phyloP scores from a whole-genome alignment of 2,329 filamentous ascomycete species.

The Orbilia ellipsospora region DNA sequence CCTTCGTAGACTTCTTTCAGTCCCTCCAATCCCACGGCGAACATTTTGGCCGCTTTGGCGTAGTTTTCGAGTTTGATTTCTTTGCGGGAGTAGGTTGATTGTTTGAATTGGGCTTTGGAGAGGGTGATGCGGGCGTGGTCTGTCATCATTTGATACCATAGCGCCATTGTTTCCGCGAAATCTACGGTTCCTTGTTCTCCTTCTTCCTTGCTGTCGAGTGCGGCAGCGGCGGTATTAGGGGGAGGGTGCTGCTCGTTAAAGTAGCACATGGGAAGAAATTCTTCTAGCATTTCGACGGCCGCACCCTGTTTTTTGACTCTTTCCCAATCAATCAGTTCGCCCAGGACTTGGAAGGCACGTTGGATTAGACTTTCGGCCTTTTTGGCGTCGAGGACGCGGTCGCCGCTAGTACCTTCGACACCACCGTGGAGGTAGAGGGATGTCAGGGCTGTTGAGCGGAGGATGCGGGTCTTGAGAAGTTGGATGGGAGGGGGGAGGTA shows the following conservation, averaged over 20 bases:
- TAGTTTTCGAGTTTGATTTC: slow-evolving; percentile 47
- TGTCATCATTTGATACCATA: slow-evolving; percentile 53
- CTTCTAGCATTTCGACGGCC: slow-evolving; percentile 48
- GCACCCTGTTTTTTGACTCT: slow-evolving; percentile 35
- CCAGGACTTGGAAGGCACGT: slow-evolving; percentile 44
- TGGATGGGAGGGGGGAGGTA: slow-evolving; percentile 48
- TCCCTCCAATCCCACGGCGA: slow-evolving; percentile 33
- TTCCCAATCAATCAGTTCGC: slow-evolving; percentile 49
- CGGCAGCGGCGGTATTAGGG: background rate
- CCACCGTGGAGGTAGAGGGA: slow-evolving; percentile 8
- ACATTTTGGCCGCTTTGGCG: slow-evolving; percentile 36
- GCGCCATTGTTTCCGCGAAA: slow-evolving; percentile 32
- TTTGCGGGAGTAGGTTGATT: slow-evolving; percentile 3
- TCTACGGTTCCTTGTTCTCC: slow-evolving; percentile 16
- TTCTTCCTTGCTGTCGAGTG: background rate
- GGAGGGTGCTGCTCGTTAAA: slow-evolving; percentile 20
- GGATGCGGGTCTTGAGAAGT: slow-evolving; percentile 41
- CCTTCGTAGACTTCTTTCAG: slow-evolving; percentile 41
- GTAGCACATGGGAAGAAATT: slow-evolving; percentile 50
- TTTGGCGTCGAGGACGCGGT: slow-evolving; percentile 36
- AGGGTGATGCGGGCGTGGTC: slow-evolving; percentile 38
- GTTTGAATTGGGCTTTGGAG: slow-evolving; percentile 33
- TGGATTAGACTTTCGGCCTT: slow-evolving; percentile 45
- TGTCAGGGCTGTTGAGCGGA: slow-evolving; percentile 34
- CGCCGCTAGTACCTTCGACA: slow-evolving; percentile 15